Evolutionary conservation across 371 early-diverging fungal species (phyloP).

Genomic region (Amoeboaphelidium protococcarum): DNA sequence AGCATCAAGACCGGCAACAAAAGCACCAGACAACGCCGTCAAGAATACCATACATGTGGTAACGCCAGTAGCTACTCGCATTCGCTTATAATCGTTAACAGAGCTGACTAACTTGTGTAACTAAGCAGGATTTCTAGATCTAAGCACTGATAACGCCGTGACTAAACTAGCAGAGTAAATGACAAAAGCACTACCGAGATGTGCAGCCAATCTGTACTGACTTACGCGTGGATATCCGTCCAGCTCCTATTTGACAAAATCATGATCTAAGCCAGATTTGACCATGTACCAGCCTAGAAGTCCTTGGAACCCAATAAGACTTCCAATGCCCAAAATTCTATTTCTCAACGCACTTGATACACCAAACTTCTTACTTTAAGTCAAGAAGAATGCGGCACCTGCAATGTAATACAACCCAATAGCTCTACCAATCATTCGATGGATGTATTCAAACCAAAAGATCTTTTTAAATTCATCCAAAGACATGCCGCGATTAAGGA

Average conservation of each 20-base stretch:
- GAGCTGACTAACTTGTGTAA: no score
- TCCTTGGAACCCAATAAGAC: conserved; percentile 23
- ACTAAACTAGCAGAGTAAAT: conserved; percentile 49
- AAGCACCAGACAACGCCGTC: conserved; percentile 73
- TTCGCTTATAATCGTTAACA: no score
- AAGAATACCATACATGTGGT: no score
- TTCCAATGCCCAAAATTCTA: neutral
- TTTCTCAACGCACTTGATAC: neutral
- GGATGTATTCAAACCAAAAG: conserved; percentile 89
- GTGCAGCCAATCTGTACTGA: conserved; percentile 77
- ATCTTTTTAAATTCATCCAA: conserved; percentile 79
- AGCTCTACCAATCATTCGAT: conserved; percentile 71
- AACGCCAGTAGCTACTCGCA: no score
- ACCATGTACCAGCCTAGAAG: conserved; percentile 96
- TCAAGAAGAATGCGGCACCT: conserved; percentile 60
- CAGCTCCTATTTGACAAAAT: conserved; percentile 34
- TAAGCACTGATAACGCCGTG: conserved; percentile 53
- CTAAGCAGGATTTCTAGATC: no score
- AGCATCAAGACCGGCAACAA: conserved; percentile 90
- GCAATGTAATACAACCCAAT: conserved; percentile 68
- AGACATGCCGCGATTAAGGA: conserved; percentile 62
- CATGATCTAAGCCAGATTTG: conserved; percentile 54
- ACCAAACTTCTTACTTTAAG: conserved; percentile 2
- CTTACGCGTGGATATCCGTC: conserved; percentile 71
- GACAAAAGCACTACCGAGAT: conserved; percentile 63